Evolutionary conservation across 805 yeast species (phyloP).

Genomic region (Metschnikowia dekortorum): DNA sequence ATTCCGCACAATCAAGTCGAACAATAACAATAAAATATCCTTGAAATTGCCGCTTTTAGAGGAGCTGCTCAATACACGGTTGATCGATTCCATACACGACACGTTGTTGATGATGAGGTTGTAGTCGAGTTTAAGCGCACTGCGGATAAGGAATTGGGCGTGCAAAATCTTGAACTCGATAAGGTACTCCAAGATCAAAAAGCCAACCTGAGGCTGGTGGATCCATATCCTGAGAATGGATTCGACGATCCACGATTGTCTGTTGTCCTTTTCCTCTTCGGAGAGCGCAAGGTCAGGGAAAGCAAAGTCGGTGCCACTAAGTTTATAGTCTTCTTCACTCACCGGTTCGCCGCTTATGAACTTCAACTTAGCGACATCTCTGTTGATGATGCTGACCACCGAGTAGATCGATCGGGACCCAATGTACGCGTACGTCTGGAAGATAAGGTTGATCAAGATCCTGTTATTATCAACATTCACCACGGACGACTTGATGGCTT

Average conservation of each 20-base stretch:
- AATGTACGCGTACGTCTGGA: conserved; percentile 71
- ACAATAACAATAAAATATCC: conserved; percentile 18
- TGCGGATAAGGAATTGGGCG: conserved; percentile 24
- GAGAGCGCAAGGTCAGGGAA: conserved; percentile 27
- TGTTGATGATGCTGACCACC: conserved; percentile 36
- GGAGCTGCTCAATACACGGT: conserved; percentile 28
- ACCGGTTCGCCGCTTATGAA: conserved; percentile 32
- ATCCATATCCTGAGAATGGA: conserved; percentile 40
- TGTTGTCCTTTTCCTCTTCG: conserved; percentile 20
- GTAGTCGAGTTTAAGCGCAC: conserved; percentile 22
- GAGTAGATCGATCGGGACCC: conserved; percentile 81
- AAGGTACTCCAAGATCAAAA: conserved; percentile 39
- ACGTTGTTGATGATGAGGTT: conserved; percentile 38
- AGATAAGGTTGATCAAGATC: conserved; percentile 54
- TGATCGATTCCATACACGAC: conserved; percentile 41
- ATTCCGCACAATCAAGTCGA: conserved; percentile 26
- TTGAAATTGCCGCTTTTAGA: conserved; percentile 18
- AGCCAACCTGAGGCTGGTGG: conserved; percentile 43
- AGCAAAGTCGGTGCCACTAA: conserved; percentile 25
- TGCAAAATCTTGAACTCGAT: conserved; percentile 35
- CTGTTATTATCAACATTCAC: conserved; percentile 18
- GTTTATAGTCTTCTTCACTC: conserved; percentile 26
- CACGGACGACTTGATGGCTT: conserved; percentile 20
- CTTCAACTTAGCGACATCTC: conserved; percentile 39
- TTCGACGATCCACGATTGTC: conserved; percentile 37